These are phyloP conservation scores for Colletotrichum incanum DNA, from an alignment of 2,329 filamentous ascomycete species.

Conservation along the genomic window DNA sequence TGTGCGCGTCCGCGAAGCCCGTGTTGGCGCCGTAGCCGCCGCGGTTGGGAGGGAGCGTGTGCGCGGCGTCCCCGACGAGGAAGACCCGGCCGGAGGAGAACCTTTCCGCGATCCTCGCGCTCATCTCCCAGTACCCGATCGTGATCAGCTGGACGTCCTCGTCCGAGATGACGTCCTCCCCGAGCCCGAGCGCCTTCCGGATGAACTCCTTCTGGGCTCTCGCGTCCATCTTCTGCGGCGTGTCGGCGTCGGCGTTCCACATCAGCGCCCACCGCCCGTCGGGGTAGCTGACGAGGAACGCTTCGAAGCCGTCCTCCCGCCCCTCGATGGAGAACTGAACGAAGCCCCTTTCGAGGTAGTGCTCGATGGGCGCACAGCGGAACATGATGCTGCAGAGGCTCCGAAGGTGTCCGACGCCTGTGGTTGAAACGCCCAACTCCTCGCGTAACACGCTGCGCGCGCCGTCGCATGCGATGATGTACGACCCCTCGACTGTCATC, in stretches of 20 bases:
- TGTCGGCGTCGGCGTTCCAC: slow-evolving; percentile 10
- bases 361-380: slow-evolving; percentile 47
- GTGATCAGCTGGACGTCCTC: slow-evolving; percentile 44
- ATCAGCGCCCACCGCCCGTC: slow-evolving; percentile 46
- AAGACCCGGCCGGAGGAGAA: slow-evolving; percentile 36
- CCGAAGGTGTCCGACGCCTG: slow-evolving; percentile 51
- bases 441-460: slow-evolving; percentile 49
- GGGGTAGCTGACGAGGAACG: slow-evolving; percentile 47
- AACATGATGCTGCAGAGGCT: slow-evolving; percentile 55
- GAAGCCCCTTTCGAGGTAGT: slow-evolving; percentile 52
- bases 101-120: slow-evolving; percentile 29
- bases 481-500: slow-evolving; percentile 51
- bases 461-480: slow-evolving; percentile 58
- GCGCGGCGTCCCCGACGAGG: slow-evolving; percentile 43
- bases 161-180: slow-evolving; percentile 24
- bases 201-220: slow-evolving; percentile 13
- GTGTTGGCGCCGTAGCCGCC: slow-evolving; percentile 34
- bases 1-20: slow-evolving; percentile 56
- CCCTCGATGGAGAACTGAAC: slow-evolving; percentile 51
- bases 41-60: slow-evolving; percentile 35
- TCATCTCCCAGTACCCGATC: slow-evolving; percentile 46
- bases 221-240: background rate
- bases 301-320: slow-evolving; percentile 47
- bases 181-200: slow-evolving; percentile 16
- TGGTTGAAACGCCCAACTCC: slow-evolving; percentile 48